These are phyloP conservation scores for Cucumis sativus DNA, from an alignment of 306 rosid genomes.

Conservation along the genomic window DNA sequence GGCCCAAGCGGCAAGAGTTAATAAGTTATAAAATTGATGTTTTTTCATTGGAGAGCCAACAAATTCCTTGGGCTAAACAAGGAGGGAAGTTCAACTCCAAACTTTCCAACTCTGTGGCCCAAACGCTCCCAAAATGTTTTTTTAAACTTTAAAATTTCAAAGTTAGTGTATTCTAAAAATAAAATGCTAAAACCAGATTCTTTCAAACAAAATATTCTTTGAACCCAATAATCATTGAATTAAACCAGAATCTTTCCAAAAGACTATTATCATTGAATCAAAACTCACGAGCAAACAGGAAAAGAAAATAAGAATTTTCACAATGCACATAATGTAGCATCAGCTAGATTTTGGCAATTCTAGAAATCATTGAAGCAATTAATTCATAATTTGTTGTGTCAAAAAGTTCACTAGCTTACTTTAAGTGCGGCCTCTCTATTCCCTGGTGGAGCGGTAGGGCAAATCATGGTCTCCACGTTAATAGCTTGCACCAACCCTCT, in stretches of 20 bases:
- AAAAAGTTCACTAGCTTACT: conserved; percentile 31
- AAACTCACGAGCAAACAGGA: background rate
- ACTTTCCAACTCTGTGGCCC: too few relatives aligned
- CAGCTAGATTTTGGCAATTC: background rate
- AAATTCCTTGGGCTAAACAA: too few relatives aligned
- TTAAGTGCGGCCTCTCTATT: conserved; percentile 78
- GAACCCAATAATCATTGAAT: background rate
- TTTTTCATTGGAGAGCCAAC: too few relatives aligned
- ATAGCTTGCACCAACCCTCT: conserved; percentile 79
- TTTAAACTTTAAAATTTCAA: background rate
- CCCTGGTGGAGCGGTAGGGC: conserved; percentile 76
- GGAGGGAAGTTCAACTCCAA: too few relatives aligned
- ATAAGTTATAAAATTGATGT: too few relatives aligned
- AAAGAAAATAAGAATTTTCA: background rate
- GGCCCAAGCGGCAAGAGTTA: too few relatives aligned
- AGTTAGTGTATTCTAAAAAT: background rate
- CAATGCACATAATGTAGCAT: background rate
- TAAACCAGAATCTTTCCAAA: background rate
- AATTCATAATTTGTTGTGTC: background rate
- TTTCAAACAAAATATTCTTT: background rate
- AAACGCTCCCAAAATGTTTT: too few relatives aligned
- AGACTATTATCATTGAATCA: background rate
- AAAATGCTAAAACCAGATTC: background rate
- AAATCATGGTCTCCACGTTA: conserved; percentile 49
- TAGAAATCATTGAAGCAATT: background rate